Evolutionary conservation across 192 early-diverging fungal genomes (phyloP), one percentile per base, ranked within the genome.

Genomic region (Backusella psychrophila): DNA sequence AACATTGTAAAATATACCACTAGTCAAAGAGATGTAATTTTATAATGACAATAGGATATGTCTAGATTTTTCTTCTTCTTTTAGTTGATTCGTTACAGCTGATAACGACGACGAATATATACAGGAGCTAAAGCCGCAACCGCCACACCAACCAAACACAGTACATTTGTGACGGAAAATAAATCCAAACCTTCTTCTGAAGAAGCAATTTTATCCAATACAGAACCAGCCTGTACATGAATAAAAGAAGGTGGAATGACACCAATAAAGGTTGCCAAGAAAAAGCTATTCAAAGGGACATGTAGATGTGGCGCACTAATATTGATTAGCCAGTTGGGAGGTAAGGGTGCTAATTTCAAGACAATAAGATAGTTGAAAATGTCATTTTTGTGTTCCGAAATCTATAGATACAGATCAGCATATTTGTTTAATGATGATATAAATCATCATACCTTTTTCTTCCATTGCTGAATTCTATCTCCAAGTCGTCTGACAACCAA

Each of bases 271-370:
- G 89, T 90, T 7, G 87, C 89, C 17, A 80, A 66, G 36, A 88
- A 86, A 59, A 90, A 90, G 17, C 79, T 75, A 68, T 78, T 74
- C 11, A 87, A 65, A 1, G 87, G 82, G n/a, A 90, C 84, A 39
- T 81, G 73, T 38, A 90, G 72, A 34, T 90, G 89, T 21, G 89
- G 87, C 1, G 87, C 81, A 12, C 86, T 84, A 33, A 90, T 80
- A 59, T 90, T 90, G 68, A 81, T 83, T 44, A 86, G 79, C 89
- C 89, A 90, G 23, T 90, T 88, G 19, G 89, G 89, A 12, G 87
- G 87, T 46, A 90, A 81, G 0, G 89, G 89, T 11, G 82, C 76
- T 9, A 90, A 66, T 31, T 87, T 81, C 12, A 90, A 75, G 0
- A 90, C 77, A 59, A 90, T 80, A 44, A 90, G 85, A 53, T 90